Evolutionary conservation across 2,329 filamentous ascomycete genomes (phyloP).

Genomic region (Alternaria brassicae): DNA sequence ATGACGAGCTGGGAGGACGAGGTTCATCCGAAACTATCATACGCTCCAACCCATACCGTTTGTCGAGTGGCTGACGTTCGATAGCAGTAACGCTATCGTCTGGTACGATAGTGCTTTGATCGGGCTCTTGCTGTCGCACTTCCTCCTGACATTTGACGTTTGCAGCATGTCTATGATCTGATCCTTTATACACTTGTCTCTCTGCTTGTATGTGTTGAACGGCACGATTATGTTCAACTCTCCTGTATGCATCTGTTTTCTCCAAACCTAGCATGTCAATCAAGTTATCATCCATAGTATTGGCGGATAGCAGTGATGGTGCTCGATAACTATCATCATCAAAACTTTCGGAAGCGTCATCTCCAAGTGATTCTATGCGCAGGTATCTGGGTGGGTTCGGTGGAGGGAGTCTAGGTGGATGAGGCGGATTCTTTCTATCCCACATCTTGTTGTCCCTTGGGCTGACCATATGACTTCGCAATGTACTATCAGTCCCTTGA

Average conservation of each 20-base stretch:
- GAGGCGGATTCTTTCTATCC: background rate
- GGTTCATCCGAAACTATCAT: background rate
- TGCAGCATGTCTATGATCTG: background rate
- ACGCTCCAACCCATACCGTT: background rate
- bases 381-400: background rate
- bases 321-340: background rate
- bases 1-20: background rate
- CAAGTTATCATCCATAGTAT: background rate
- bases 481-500: background rate
- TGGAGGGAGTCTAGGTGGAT: background rate
- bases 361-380: background rate
- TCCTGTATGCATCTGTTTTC: constrained; percentile 1
- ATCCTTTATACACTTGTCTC: background rate
- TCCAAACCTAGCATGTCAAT: background rate
- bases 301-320: background rate
- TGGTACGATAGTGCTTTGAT: background rate
- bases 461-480: background rate
- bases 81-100: background rate
- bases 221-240: background rate
- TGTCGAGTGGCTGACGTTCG: background rate
- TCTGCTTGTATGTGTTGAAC: constrained; percentile 1
- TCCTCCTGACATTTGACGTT: background rate
- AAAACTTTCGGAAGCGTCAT: background rate
- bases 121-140: background rate
- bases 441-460: constrained; percentile 8